Conservation (phyloP, 2,329 filamentous ascomycete genomes). For the Pseudogymnoascus sp. region DNA sequence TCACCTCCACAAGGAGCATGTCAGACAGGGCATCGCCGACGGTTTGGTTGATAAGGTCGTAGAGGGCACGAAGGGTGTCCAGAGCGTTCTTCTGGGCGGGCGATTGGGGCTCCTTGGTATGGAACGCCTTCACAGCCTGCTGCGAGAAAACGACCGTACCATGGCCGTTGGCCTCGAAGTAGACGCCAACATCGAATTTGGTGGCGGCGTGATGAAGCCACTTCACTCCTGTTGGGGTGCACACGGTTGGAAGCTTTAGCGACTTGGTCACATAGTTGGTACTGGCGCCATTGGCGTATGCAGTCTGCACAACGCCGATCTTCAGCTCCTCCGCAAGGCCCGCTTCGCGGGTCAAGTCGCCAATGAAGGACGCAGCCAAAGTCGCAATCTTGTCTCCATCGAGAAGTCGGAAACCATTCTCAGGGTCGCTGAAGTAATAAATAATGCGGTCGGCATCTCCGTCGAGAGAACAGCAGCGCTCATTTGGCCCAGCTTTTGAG, state of each 20-base stretch:
- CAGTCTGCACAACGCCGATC: constrained; percentile 93
- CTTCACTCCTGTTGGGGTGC: constrained; percentile 93
- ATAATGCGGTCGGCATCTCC: constrained; percentile 93
- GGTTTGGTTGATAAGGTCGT: constrained; percentile 94
- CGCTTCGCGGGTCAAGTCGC: constrained; percentile 73
- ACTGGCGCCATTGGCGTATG: constrained; percentile 92
- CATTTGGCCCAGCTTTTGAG: constrained; percentile 66
- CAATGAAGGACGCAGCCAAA: constrained; percentile 86
- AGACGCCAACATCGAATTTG: constrained; percentile 91
- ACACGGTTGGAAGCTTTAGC: constrained; percentile 80
- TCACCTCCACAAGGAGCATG: constrained; percentile 90
- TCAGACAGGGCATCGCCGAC: constrained; percentile 95
- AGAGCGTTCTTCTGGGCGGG: constrained; percentile 87
- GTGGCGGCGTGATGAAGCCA: constrained; percentile 94
- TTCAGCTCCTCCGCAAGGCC: constrained; percentile 73
- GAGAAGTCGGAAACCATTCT: constrained; percentile 80
- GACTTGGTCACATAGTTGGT: constrained; percentile 87
- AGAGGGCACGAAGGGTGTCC: constrained; percentile 72
- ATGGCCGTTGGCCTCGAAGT: constrained; percentile 98
- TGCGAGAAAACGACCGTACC: constrained; percentile 92
- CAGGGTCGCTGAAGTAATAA: constrained; percentile 83
- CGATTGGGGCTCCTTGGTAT: constrained; percentile 72
- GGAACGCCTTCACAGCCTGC: constrained; percentile 70
- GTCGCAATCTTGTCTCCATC: constrained; percentile 97
- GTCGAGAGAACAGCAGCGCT: constrained; percentile 83